A percentile compares a stretch with the other conserved stretches of the same genome.
Evolutionary conservation across 306 rosid species (phyloP).

Genomic region (Hippophae tibetana): DNA sequence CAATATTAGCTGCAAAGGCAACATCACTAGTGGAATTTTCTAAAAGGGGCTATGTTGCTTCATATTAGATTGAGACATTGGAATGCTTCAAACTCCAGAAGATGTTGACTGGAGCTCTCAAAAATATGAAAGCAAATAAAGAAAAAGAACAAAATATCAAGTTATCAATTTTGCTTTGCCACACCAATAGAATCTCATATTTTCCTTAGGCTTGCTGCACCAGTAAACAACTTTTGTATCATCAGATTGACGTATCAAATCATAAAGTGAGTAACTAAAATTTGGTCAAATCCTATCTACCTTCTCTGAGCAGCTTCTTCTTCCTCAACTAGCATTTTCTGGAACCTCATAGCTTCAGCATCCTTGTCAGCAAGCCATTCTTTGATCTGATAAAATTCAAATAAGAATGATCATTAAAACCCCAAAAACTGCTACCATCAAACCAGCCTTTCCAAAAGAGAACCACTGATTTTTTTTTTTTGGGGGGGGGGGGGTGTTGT

Average conservation of each 20-base stretch:
- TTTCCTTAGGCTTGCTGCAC: too few relatives aligned
- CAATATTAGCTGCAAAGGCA: not conserved
- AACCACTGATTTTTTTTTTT: not conserved
- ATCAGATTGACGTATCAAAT: too few relatives aligned
- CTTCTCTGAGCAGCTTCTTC: constrained; percentile 85
- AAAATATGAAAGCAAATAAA: not conserved
- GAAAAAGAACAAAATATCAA: too few relatives aligned
- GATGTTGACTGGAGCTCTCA: not conserved
- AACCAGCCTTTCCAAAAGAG: not conserved
- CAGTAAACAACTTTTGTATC: too few relatives aligned
- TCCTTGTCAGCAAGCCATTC: constrained; percentile 82
- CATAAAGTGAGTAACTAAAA: not conserved
- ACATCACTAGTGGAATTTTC: not conserved
- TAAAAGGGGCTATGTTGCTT: not conserved
- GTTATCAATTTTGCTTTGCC: too few relatives aligned
- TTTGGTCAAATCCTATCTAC: constrained; percentile 22
- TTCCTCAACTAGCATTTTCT: constrained; percentile 77
- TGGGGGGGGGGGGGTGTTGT: not conserved
- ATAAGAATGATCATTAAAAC: constrained; percentile 1
- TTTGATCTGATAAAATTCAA: constrained; percentile 37
- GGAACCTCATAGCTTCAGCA: constrained; percentile 74
- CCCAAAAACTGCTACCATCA: not conserved
- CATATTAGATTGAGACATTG: not conserved
- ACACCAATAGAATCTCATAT: too few relatives aligned
- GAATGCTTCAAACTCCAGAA: not conserved